Percentiles rank a stretch among this genome's conserved stretches.
phyloP scores from a whole-genome alignment of 2,329 filamentous ascomycete species.

The Ceratocystis cacaofunesta region DNA sequence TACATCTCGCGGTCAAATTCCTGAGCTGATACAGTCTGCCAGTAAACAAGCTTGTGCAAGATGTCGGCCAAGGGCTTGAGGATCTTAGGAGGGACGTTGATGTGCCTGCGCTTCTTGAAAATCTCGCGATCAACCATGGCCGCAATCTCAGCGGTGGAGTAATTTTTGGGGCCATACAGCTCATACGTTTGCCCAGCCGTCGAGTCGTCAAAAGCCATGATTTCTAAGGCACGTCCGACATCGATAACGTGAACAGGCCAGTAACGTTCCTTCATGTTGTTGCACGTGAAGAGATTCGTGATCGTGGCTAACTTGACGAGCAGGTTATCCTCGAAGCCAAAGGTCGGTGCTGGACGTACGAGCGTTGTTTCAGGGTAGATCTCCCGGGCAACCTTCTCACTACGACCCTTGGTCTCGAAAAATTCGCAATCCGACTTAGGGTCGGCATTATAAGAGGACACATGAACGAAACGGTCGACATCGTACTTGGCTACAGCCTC shows the following conservation, averaged over 20 bases:
- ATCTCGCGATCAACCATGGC: conserved; percentile 85
- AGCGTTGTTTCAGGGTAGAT: conserved; percentile 97
- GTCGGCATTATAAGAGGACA: conserved; percentile 86
- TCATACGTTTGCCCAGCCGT: conserved; percentile 87
- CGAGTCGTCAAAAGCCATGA: conserved; percentile 78
- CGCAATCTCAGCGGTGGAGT: conserved; percentile 76
- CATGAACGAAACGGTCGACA: conserved; percentile 88
- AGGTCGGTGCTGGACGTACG: conserved; percentile 83
- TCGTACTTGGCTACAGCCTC: conserved; percentile 97
- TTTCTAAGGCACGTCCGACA: conserved; percentile 74
- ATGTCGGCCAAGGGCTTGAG: conserved; percentile 60
- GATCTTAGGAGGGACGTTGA: conserved; percentile 75
- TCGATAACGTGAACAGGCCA: conserved; percentile 91
- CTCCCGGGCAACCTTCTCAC: conserved; percentile 67
- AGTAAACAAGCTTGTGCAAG: conserved; percentile 78
- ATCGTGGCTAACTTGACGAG: conserved; percentile 70
- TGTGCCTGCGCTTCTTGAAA: conserved; percentile 71
- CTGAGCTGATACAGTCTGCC: conserved; percentile 67
- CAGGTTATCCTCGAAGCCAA: conserved; percentile 87
- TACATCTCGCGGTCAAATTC: conserved; percentile 85
- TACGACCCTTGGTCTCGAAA: conserved; percentile 75
- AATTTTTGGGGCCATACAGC: conserved; percentile 85
- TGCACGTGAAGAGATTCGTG: conserved; percentile 73
- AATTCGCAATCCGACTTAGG: conserved; percentile 72
- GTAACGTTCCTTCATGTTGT: conserved; percentile 84